A percentile compares a stretch with the other conserved stretches of the same genome.
Conservation (phyloP, 2,329 filamentous ascomycete species). For the Camillea tinctor region DNA sequence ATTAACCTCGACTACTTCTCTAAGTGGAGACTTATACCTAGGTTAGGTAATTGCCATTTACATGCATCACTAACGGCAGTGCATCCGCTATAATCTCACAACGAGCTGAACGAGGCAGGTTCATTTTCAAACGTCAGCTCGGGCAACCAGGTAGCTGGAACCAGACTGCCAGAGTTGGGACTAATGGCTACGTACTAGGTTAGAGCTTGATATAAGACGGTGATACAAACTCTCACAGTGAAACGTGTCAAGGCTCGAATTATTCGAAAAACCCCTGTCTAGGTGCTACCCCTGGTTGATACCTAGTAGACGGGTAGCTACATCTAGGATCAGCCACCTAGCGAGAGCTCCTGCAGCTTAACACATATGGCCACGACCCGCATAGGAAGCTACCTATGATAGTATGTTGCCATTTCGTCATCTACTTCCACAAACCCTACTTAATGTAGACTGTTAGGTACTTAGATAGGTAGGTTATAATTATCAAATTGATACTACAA, state of each 20-base stretch:
- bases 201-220: background rate
- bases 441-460: no score
- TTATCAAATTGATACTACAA: background rate
- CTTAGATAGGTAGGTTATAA: background rate
- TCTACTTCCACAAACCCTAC: no score
- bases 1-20: background rate
- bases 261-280: slow-evolving; percentile 1
- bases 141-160: no score
- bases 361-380: slow-evolving; percentile 20
- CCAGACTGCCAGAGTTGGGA: no score
- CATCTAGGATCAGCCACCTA: slow-evolving; percentile 16
- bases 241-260: background rate
- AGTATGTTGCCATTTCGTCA: background rate
- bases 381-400: background rate
- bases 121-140: no score
- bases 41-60: no score
- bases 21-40: no score
- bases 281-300: no score
- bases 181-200: no score
- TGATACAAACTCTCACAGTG: background rate
- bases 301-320: slow-evolving; percentile 9
- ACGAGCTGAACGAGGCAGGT: no score
- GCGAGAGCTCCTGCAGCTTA: slow-evolving; percentile 19
- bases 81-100: background rate
- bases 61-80: background rate